These are phyloP conservation scores for Herpetospermum pedunculosum DNA, from an alignment of 306 rosid species.

Conservation along the genomic window DNA sequence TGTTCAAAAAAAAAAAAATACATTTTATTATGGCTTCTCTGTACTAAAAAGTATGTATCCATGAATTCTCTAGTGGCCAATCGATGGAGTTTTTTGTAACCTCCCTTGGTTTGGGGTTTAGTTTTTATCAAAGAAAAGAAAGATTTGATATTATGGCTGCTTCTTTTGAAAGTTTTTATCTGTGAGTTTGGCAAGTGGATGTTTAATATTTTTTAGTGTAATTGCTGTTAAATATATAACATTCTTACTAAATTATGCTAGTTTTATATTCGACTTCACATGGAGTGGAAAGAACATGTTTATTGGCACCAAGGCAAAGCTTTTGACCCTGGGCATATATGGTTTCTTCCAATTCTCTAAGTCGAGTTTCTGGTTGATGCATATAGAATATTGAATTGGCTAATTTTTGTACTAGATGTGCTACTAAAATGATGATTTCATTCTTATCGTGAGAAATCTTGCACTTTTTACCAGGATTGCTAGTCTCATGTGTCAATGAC, in stretches of 20 bases:
- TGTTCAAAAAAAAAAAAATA: no score
- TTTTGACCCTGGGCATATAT: not conserved
- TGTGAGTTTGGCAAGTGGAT: not conserved
- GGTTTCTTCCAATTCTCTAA: not conserved
- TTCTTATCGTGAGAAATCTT: not conserved
- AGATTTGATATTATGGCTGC: not conserved
- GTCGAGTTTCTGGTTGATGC: not conserved
- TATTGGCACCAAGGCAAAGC: not conserved
- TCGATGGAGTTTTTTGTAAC: not conserved
- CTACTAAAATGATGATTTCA: not conserved
- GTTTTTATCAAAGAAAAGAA: not conserved
- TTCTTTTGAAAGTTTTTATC: not conserved
- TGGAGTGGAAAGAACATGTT: not conserved
- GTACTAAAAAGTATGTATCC: not conserved
- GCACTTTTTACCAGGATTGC: slow-evolving; percentile 36
- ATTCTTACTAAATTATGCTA: not conserved
- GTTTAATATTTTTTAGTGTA: not conserved
- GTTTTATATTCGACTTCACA: not conserved
- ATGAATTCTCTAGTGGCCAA: not conserved
- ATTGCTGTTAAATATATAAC: not conserved
- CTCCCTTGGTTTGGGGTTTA: not conserved
- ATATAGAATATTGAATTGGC: not conserved
- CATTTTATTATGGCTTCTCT: not conserved
- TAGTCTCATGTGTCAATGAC: slow-evolving; percentile 64
- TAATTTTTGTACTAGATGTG: not conserved